A percentile compares a stretch with the other conserved stretches of the same genome.
Evolutionary conservation across 306 rosid genomes (phyloP).

Genomic region (Bauhinia variegata): DNA sequence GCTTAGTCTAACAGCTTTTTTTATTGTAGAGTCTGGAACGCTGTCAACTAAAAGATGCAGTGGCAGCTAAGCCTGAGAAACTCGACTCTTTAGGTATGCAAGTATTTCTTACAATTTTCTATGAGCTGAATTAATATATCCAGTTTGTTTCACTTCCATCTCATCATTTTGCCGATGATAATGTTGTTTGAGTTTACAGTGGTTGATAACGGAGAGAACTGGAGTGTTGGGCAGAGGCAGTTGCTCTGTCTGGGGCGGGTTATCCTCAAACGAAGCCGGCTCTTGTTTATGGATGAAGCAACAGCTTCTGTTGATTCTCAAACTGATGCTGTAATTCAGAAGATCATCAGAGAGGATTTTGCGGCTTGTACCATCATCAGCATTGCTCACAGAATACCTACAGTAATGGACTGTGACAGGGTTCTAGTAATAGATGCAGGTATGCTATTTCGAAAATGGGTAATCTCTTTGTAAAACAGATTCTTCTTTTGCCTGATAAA

Average conservation of each 20-base stretch:
- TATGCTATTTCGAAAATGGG: too few relatives aligned
- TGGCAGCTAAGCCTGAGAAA: conserved; percentile 79
- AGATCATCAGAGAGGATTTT: conserved; percentile 87
- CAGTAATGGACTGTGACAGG: conserved; percentile 89
- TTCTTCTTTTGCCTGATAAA: background rate
- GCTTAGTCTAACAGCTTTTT: conserved; percentile 10
- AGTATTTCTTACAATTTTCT: conserved; percentile 18
- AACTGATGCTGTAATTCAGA: conserved; percentile 88
- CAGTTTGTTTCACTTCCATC: conserved; percentile 17
- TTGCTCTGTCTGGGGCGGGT: conserved; percentile 90
- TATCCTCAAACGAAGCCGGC: conserved; percentile 83
- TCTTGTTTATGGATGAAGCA: conserved; percentile 94
- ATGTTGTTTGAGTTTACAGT: conserved; percentile 44
- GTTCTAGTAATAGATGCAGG: conserved; percentile 91
- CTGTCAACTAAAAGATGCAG: conserved; percentile 88
- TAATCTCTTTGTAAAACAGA: too few relatives aligned
- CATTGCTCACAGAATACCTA: conserved; percentile 97
- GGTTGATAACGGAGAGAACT: conserved; percentile 86
- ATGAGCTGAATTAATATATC: conserved; percentile 15
- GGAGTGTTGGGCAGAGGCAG: conserved; percentile 99
- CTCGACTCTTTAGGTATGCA: conserved; percentile 74
- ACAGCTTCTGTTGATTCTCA: conserved; percentile 98
- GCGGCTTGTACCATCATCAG: conserved; percentile 85
- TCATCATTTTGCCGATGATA: background rate
- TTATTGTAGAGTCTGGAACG: conserved; percentile 73